Conservation (phyloP, 257 asterid genomes). For the Nemophila menziesii region DNA sequence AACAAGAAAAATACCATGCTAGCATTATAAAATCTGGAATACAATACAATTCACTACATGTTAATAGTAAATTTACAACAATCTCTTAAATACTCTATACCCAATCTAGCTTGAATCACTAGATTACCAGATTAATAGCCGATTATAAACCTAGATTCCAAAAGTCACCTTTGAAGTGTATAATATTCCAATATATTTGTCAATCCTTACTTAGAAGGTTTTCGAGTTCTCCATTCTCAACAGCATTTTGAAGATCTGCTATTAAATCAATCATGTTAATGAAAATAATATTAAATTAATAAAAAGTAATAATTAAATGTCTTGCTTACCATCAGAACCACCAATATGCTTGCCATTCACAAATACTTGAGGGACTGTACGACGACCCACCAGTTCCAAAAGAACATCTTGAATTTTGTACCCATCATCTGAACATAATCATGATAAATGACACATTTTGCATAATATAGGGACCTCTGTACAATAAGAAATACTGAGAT, state of each 20-base stretch:
- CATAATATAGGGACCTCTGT: neutral
- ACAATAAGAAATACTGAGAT: neutral
- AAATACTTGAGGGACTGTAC: constrained; percentile 92
- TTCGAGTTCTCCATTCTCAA: constrained; percentile 21
- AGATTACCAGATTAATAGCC: too few relatives aligned
- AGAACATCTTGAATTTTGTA: constrained; percentile 63
- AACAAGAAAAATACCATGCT: too few relatives aligned
- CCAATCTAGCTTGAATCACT: too few relatives aligned
- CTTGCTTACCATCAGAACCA: constrained; percentile 80
- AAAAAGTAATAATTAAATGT: neutral
- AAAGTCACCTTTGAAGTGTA: neutral
- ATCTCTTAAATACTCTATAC: too few relatives aligned
- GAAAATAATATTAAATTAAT: constrained; percentile 1
- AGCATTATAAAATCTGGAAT: too few relatives aligned
- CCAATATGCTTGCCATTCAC: constrained; percentile 95
- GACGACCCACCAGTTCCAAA: constrained; percentile 63
- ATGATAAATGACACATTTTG: constrained; percentile 7
- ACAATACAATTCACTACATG: too few relatives aligned
- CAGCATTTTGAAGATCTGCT: constrained; percentile 34
- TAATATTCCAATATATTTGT: constrained; percentile 1
- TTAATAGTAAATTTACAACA: too few relatives aligned
- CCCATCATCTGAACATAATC: constrained; percentile 69
- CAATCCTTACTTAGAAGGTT: constrained; percentile 25
- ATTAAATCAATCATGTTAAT: neutral
- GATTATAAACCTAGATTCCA: too few relatives aligned